A percentile compares a stretch with the other conserved stretches of the same genome.
These are phyloP conservation scores for Aspergillus sp. DNA, from an alignment of 2,329 filamentous ascomycete genomes.

Conservation along the genomic window DNA sequence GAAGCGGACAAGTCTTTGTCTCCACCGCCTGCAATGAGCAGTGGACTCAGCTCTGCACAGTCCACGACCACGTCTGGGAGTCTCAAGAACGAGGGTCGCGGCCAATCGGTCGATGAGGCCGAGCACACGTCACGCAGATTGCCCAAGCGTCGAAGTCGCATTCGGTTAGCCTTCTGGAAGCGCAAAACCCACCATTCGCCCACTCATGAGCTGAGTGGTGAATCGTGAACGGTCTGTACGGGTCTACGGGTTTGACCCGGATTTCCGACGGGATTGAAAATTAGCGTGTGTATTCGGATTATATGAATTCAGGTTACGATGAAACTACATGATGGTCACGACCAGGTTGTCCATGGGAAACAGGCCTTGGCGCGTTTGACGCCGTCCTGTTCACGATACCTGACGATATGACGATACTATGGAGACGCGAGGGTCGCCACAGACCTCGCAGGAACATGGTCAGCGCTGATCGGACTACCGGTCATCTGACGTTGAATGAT, in stretches of 20 bases:
- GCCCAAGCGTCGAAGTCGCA: slow-evolving; percentile 37
- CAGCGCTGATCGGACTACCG: not conserved
- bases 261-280: too few species aligned
- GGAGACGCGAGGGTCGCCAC: not conserved
- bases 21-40: slow-evolving; percentile 18
- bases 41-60: slow-evolving; percentile 26
- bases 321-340: slow-evolving; percentile 31
- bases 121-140: slow-evolving; percentile 24
- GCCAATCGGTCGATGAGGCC: slow-evolving; percentile 21
- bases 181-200: slow-evolving; percentile 31
- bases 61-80: slow-evolving; percentile 27
- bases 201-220: slow-evolving; percentile 32
- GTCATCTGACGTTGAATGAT: not conserved
- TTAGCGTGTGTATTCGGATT: slow-evolving; percentile 6
- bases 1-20: slow-evolving; percentile 23
- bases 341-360: slow-evolving; percentile 18
- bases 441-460: not conserved
- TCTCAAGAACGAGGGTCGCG: slow-evolving; percentile 22
- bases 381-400: not conserved
- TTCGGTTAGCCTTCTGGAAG: slow-evolving; percentile 44
- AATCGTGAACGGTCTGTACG: slow-evolving; percentile 22
- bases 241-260: too few species aligned
- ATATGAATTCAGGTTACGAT: slow-evolving; percentile 21
- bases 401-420: slow-evolving; percentile 9
- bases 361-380: not conserved